Evolutionary conservation across 1,139 yeast species (phyloP).

Genomic region (Lodderomyces theae): DNA sequence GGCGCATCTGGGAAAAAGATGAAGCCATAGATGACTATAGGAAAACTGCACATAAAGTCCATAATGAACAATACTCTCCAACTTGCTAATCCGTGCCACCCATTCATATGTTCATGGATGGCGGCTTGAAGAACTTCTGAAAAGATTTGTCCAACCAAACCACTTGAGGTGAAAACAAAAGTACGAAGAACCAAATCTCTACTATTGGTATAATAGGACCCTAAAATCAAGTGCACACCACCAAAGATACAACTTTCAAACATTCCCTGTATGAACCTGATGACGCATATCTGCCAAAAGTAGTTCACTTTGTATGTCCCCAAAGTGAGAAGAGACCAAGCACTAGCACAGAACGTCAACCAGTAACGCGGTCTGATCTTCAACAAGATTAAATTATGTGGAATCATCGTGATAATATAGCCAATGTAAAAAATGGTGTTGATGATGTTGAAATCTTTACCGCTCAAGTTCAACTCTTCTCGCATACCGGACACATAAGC

Average conservation of each 20-base stretch:
- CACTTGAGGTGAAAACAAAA: slow-evolving; percentile 53
- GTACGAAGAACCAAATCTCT: slow-evolving; percentile 18
- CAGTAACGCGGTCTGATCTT: slow-evolving; percentile 53
- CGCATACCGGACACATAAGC: slow-evolving; percentile 66
- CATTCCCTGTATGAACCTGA: slow-evolving; percentile 54
- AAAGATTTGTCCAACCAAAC: slow-evolving; percentile 78
- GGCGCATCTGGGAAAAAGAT: slow-evolving; percentile 61
- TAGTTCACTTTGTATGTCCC: slow-evolving; percentile 45
- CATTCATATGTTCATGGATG: slow-evolving; percentile 37
- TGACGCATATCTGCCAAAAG: slow-evolving; percentile 45
- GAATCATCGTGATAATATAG: slow-evolving; percentile 56
- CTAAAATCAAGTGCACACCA: slow-evolving; percentile 48
- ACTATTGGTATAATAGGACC: slow-evolving; percentile 11
- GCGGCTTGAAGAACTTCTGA: slow-evolving; percentile 65
- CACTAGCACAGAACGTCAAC: slow-evolving; percentile 51
- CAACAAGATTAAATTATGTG: slow-evolving; percentile 50
- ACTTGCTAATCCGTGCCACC: slow-evolving; percentile 38
- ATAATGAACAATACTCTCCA: slow-evolving; percentile 78
- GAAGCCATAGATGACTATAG: slow-evolving; percentile 51
- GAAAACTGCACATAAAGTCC: slow-evolving; percentile 70
- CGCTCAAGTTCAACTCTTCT: slow-evolving; percentile 49
- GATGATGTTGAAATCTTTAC: slow-evolving; percentile 46
- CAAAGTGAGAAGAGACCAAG: slow-evolving; percentile 56
- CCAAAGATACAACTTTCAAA: slow-evolving; percentile 55
- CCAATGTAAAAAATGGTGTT: slow-evolving; percentile 61